Evolutionary conservation across 2,329 filamentous ascomycete species (phyloP).

Genomic region (Sclerotinia nivalis): DNA sequence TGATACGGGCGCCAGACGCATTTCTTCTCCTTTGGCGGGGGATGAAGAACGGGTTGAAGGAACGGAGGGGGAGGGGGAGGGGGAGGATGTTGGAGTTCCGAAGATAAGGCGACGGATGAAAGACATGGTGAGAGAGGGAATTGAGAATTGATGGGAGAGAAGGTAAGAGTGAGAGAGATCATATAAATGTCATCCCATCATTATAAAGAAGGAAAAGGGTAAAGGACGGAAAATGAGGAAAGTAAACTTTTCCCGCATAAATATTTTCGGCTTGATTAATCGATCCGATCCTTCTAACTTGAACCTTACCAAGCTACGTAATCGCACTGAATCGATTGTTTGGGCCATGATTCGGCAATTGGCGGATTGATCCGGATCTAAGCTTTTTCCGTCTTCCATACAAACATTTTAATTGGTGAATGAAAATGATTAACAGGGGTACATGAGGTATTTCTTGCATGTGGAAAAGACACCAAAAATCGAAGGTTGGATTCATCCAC

Average conservation of each 20-base stretch:
- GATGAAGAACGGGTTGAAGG: constrained; percentile 24
- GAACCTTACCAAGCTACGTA: constrained; percentile 14
- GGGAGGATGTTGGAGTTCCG: constrained; percentile 27
- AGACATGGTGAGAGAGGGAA: constrained; percentile 8
- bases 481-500: no score
- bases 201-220: neutral
- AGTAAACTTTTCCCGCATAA: neutral
- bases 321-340: neutral
- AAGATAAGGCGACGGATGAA: constrained; percentile 6
- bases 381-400: neutral
- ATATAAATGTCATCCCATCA: neutral
- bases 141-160: neutral
- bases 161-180: neutral
- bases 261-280: neutral
- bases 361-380: neutral
- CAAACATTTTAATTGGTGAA: neutral
- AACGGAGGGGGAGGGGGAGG: constrained; percentile 28
- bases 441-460: neutral
- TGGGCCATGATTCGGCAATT: neutral
- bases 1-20: constrained; percentile 53
- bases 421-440: neutral
- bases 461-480: neutral
- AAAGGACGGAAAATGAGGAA: neutral
- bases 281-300: neutral
- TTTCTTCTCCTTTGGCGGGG: constrained; percentile 44